Conservation (phyloP, 495 filamentous ascomycete species). For the Lophium mytilinum region DNA sequence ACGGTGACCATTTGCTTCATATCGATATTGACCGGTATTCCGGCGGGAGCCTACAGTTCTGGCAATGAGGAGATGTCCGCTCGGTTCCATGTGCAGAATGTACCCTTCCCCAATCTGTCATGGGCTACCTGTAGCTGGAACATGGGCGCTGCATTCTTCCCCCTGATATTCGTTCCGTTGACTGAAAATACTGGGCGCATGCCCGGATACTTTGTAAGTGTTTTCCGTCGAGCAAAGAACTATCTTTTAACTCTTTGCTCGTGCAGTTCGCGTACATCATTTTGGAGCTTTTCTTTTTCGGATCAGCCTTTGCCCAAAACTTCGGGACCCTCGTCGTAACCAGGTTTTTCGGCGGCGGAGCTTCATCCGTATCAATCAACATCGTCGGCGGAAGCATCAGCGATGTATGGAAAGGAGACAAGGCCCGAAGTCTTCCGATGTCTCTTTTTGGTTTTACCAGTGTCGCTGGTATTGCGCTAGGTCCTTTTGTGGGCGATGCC, state of each 20-base stretch:
- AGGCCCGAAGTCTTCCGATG: constrained; percentile 39
- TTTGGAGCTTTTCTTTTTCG: constrained; percentile 13
- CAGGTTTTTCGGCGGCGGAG: constrained; percentile 17
- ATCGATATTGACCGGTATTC: constrained; percentile 39
- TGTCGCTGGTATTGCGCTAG: constrained; percentile 14
- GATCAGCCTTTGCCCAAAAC: constrained; percentile 13
- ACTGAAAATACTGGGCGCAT: constrained; percentile 15
- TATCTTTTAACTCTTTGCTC: no score
- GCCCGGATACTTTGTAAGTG: constrained; percentile 14
- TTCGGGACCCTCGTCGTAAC: constrained; percentile 15
- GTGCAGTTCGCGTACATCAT: constrained; percentile 10
- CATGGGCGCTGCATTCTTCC: constrained; percentile 14
- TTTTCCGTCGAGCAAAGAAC: no score
- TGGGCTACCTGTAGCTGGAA: constrained; percentile 23
- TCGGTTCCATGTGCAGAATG: constrained; percentile 38
- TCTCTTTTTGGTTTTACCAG: constrained; percentile 36
- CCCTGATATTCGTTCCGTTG: constrained; percentile 11
- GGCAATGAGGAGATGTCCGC: constrained; percentile 36
- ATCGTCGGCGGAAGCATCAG: constrained; percentile 42
- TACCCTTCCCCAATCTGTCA: constrained; percentile 38
- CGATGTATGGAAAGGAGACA: constrained; percentile 38
- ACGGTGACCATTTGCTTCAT: constrained; percentile 40
- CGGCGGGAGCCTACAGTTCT: constrained; percentile 37
- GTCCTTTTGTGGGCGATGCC: constrained; percentile 11
- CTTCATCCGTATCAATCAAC: constrained; percentile 41